Conservation (phyloP, 305 asterid genomes). For the Rubia tinctorum region DNA sequence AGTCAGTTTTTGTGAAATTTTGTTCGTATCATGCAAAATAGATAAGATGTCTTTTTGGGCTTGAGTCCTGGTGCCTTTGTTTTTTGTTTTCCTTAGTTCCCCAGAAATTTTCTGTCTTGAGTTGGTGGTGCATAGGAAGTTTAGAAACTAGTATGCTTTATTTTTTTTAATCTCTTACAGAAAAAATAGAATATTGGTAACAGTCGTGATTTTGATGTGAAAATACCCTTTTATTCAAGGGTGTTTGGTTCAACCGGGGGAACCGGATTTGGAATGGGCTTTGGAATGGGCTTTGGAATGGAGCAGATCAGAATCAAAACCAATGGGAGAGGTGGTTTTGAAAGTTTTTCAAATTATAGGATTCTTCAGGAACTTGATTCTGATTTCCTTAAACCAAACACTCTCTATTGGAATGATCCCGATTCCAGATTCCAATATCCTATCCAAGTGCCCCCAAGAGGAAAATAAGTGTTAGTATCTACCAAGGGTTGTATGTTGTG, state of each 20-base stretch:
- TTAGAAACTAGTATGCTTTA: not conserved
- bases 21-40: conserved; percentile 9
- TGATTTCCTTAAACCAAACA: not conserved
- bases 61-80: conserved; percentile 2
- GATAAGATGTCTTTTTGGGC: conserved; percentile 3
- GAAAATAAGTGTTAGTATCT: not conserved
- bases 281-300: not conserved
- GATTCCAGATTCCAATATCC: not conserved
- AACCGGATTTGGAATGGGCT: not conserved
- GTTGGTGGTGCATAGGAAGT: not conserved
- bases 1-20: conserved; percentile 16
- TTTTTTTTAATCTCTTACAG: not conserved
- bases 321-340: not conserved
- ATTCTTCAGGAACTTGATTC: not conserved
- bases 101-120: not conserved
- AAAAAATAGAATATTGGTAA: not conserved
- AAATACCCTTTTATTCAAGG: not conserved
- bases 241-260: not conserved
- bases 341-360: not conserved
- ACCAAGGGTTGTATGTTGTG: not conserved
- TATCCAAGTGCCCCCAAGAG: not conserved
- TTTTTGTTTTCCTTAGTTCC: conserved; percentile 1
- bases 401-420: too few species aligned
- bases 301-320: not conserved
- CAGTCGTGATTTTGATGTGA: not conserved